Percentiles rank a stretch among this genome's conserved stretches.
Evolutionary conservation across 805 yeast genomes (phyloP).

Genomic region (Priceomyces melissophilus): DNA sequence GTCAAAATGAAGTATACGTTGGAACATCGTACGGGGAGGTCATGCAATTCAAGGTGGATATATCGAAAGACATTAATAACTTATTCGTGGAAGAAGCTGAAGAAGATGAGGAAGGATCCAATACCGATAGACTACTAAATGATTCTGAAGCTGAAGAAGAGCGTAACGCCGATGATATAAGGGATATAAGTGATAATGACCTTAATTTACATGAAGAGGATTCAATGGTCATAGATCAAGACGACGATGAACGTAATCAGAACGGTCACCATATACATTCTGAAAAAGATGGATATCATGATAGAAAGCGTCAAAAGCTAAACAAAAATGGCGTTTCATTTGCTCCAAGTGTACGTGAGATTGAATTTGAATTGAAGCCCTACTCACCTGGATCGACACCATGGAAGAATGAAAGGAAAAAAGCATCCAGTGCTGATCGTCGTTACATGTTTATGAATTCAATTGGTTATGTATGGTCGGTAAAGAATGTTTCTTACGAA

Average conservation of each 20-base stretch:
- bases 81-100: conserved; percentile 27
- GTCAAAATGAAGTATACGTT: conserved; percentile 26
- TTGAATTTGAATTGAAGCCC: conserved; percentile 43
- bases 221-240: conserved; percentile 34
- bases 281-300: conserved; percentile 17
- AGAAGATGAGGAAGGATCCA: conserved; percentile 17
- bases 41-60: conserved; percentile 3
- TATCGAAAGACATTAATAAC: conserved; percentile 7
- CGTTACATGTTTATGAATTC: conserved; percentile 79
- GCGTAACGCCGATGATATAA: conserved; percentile 8
- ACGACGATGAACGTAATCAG: conserved; percentile 17
- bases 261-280: conserved; percentile 22
- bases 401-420: conserved; percentile 11
- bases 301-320: conserved; percentile 22
- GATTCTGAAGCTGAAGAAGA: conserved; percentile 15
- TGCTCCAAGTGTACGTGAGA: conserved; percentile 1
- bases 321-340: conserved; percentile 8
- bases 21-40: conserved; percentile 43
- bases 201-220: conserved; percentile 27
- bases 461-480: conserved; percentile 80
- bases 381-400: conserved; percentile 90
- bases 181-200: conserved; percentile 5
- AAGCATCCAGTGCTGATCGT: conserved; percentile 42
- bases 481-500: conserved; percentile 32
- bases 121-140: conserved; percentile 15